Conservation (phyloP, 2,329 filamentous ascomycete genomes). For the Ceratocystis cubensis region DNA sequence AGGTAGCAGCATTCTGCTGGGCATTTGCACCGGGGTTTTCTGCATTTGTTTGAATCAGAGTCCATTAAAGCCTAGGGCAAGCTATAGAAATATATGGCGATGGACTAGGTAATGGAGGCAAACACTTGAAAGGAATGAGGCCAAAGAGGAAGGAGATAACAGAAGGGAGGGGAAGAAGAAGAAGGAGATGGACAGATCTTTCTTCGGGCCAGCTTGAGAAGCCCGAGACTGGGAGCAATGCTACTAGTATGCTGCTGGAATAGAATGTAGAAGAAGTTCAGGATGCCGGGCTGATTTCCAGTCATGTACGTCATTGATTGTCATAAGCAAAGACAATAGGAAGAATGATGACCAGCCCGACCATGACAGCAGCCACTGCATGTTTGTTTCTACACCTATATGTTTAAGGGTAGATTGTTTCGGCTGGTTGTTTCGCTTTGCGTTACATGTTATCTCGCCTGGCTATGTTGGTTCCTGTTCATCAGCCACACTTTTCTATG, state of each 20-base stretch:
- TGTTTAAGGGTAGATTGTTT: background rate
- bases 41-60: background rate
- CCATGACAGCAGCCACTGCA: constrained; percentile 4
- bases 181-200: background rate
- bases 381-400: background rate
- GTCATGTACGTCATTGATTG: background rate
- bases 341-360: background rate
- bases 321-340: background rate
- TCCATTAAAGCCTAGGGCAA: background rate
- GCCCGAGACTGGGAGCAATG: background rate
- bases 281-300: background rate
- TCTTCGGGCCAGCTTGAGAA: background rate
- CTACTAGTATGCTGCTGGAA: background rate
- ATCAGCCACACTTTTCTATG: background rate
- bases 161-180: background rate
- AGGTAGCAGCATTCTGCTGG: background rate
- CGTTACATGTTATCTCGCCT: background rate
- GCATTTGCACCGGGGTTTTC: background rate
- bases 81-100: background rate
- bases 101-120: background rate
- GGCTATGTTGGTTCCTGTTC: background rate
- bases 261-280: background rate
- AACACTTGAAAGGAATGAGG: background rate
- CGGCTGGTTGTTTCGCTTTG: background rate
- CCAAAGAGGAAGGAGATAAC: background rate